Conservation (phyloP, 164 flowering plant species). For the Stephania cephalantha region DNA sequence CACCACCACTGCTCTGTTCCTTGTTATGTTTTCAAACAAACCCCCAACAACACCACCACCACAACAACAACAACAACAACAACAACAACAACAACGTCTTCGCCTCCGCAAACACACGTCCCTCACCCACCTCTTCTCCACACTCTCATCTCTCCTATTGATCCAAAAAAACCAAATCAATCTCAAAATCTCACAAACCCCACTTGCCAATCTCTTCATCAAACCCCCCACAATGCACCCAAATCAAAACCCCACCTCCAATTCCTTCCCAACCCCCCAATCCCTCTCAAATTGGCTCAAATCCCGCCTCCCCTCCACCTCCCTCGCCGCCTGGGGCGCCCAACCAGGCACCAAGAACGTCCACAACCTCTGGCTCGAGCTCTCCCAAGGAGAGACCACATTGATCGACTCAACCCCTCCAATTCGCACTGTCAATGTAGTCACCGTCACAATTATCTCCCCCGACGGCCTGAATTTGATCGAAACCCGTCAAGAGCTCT, state of each 20-base stretch:
- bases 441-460: slow-evolving; percentile 42
- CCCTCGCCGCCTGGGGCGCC: slow-evolving; percentile 77
- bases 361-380: slow-evolving; percentile 89
- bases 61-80: slow-evolving; percentile 6
- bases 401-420: slow-evolving; percentile 69
- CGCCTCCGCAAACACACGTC: slow-evolving; percentile 17
- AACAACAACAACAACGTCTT: slow-evolving; percentile 12
- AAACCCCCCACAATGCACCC: slow-evolving; percentile 21
- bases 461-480: slow-evolving; percentile 31
- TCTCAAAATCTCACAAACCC: slow-evolving; percentile 16
- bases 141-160: slow-evolving; percentile 46
- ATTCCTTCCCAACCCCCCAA: slow-evolving; percentile 57
- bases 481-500: slow-evolving; percentile 73
- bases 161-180: slow-evolving; percentile 6
- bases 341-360: slow-evolving; percentile 92
- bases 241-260: slow-evolving; percentile 20
- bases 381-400: slow-evolving; percentile 72
- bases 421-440: slow-evolving; percentile 62
- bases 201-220: slow-evolving; percentile 25
- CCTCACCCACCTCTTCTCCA: slow-evolving; percentile 46
- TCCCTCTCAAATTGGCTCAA: slow-evolving; percentile 81
- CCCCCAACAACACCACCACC: slow-evolving; percentile 1
- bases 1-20: background rate
- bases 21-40: slow-evolving; percentile 9
- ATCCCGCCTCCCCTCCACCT: slow-evolving; percentile 62